phyloP scores from a whole-genome alignment of 768 basidiomycete species.

The Leccinum subgranulosum region DNA sequence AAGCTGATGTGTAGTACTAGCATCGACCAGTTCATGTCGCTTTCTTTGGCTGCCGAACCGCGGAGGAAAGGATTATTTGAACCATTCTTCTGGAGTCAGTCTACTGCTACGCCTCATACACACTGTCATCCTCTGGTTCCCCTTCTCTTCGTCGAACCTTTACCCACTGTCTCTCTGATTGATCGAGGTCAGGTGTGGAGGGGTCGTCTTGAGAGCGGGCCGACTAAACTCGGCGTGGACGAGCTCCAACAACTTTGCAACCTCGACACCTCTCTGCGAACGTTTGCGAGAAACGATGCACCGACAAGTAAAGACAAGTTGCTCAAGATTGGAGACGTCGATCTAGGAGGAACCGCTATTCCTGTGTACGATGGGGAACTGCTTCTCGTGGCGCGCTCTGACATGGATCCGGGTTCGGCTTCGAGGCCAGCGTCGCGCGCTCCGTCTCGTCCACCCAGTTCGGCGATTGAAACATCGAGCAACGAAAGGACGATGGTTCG shows the following conservation, averaged over 20 bases:
- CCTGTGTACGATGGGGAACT: slow-evolving; percentile 75
- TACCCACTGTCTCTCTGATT: slow-evolving; percentile 65
- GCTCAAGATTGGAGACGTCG: slow-evolving; percentile 39
- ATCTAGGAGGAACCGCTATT: slow-evolving; percentile 65
- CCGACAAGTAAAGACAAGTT: slow-evolving; percentile 25
- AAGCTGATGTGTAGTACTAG: slow-evolving; percentile 32
- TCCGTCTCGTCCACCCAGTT: slow-evolving; percentile 70
- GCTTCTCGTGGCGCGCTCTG: slow-evolving; percentile 60
- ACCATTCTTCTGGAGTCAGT: slow-evolving; percentile 68
- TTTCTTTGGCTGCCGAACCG: slow-evolving; percentile 74
- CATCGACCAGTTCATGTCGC: slow-evolving; percentile 73
- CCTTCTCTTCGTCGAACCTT: slow-evolving; percentile 71
- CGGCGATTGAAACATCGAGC: slow-evolving; percentile 42
- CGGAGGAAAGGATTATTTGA: slow-evolving; percentile 73
- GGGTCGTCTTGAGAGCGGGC: slow-evolving; percentile 65
- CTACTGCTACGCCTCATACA: slow-evolving; percentile 33
- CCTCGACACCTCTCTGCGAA: slow-evolving; percentile 45
- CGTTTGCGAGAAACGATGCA: slow-evolving; percentile 15
- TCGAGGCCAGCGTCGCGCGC: slow-evolving; percentile 60
- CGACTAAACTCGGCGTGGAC: slow-evolving; percentile 43
- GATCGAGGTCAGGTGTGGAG: slow-evolving; percentile 64
- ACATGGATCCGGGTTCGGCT: slow-evolving; percentile 40
- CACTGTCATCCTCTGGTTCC: slow-evolving; percentile 54
- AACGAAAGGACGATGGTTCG: slow-evolving; percentile 46
- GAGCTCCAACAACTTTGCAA: slow-evolving; percentile 59